Base-by-base conservation (phyloP, 345 rosid species). In the Brassica juncea region DNA sequence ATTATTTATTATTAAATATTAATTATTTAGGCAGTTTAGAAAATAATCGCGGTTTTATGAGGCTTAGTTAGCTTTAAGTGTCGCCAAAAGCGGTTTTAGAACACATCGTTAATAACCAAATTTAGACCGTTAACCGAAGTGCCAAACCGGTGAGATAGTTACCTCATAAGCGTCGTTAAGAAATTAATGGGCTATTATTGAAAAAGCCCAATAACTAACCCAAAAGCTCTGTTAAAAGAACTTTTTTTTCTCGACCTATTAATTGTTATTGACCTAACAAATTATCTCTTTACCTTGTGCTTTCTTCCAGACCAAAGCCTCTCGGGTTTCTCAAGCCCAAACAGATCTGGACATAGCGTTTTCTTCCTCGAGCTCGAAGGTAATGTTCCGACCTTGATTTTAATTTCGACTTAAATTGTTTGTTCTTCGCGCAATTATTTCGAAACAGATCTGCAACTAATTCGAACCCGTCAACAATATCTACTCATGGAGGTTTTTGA, bases 321-420 rank as follows among this genome's bases (percentile, higher is more conserved):
- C 57, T 52, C 57, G 57, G 57, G 57, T 52, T 52, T 52, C 57
- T 52, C 57, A 52, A 52, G 57, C 57, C 57, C 57, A 52, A 52
- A 52, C 57, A 52, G 57, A 52, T 52, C 57, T 52, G 57, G 57
- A 52, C 57, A 52, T 52, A 15, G 57, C 57, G 57, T 52, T 52
- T 52, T 52, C 57, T n/a, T n/a, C 21, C 57, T 52, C 57, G 19
- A 52, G 57, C 57, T 52, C 57, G 57, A 52, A 52, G 57, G 57
- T 52, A 52, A 52, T 52, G 57, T 52, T 52, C 57, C 16, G 57
- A 52, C 57, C 57, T 52, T 52, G 57, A 52, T 52, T 52, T 52
- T 52, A 52, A 52, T 52, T 52, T 52, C 57, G 57, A 52, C 57
- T 52, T 52, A 52, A 39, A n/a, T 52, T 52, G 57, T n/a, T 52